phyloP scores from a whole-genome alignment of 352 stramenopile species.

The Halophytophthora polymorphica region DNA sequence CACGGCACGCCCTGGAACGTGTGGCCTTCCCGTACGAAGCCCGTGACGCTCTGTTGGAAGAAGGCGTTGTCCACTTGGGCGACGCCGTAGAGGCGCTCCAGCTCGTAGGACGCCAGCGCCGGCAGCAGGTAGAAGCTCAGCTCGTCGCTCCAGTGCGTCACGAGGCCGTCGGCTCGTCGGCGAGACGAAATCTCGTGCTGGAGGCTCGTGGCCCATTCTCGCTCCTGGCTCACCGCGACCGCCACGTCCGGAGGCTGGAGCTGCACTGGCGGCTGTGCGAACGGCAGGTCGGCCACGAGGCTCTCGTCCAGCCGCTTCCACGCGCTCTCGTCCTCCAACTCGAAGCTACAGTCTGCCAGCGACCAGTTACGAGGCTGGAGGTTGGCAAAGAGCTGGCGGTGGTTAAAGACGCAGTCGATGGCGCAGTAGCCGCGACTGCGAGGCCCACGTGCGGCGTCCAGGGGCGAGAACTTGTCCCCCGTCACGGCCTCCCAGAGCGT shows the following conservation, averaged over 20 bases:
- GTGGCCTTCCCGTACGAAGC: conserved; percentile 69
- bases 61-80: conserved; percentile 71
- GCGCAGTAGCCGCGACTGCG: conserved; percentile 48
- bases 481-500: conserved; percentile 78
- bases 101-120: conserved; percentile 85
- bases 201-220: conserved; percentile 43
- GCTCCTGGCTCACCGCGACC: conserved; percentile 34
- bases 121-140: conserved; percentile 79
- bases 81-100: conserved; percentile 70
- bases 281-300: conserved; percentile 46
- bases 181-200: conserved; percentile 36
- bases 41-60: conserved; percentile 82
- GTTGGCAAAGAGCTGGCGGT: conserved; percentile 73
- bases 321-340: conserved; percentile 54
- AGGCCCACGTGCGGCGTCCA: conserved; percentile 13
- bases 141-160: conserved; percentile 72
- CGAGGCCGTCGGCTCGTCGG: conserved; percentile 41
- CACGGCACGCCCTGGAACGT: conserved; percentile 87
- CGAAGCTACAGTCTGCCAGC: conserved; percentile 43
- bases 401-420: conserved; percentile 85
- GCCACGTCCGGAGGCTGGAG: conserved; percentile 31
- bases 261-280: conserved; percentile 19
- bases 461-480: conserved; percentile 50
- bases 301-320: conserved; percentile 62
- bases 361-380: conserved; percentile 50